Conservation (phyloP, 176 grass and related monocot genomes). For the Stipa capillata region DNA sequence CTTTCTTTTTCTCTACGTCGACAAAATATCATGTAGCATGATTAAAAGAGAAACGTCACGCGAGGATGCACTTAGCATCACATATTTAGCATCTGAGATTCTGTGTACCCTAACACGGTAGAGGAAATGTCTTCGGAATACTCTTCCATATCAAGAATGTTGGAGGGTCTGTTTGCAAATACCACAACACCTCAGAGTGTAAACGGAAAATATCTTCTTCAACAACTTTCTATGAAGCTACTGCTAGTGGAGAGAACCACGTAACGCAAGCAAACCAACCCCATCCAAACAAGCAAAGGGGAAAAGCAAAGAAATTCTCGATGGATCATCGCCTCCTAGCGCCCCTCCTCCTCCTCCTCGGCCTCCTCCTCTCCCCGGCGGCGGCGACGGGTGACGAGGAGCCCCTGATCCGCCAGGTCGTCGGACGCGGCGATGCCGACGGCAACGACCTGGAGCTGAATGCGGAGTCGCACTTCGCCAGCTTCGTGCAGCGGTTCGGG, state of each 20-base stretch:
- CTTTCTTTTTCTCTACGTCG: too few relatives aligned
- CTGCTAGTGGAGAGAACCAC: not conserved
- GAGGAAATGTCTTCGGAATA: not conserved
- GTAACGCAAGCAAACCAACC: conserved; percentile 10
- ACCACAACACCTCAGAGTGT: not conserved
- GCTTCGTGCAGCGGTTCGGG: conserved; percentile 60
- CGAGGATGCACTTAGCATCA: too few relatives aligned
- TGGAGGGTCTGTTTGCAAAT: not conserved
- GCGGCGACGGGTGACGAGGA: conserved; percentile 1
- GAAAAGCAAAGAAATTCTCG: conserved; percentile 1
- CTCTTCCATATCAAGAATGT: not conserved
- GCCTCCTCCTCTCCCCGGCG: conserved; percentile 11
- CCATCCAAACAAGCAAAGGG: conserved; percentile 6
- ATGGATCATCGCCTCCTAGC: conserved; percentile 43
- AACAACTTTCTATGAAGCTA: conserved; percentile 22
- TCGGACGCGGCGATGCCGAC: conserved; percentile 19
- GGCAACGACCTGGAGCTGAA: conserved; percentile 43
- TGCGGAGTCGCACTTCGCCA: conserved; percentile 57
- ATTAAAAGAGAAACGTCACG: too few relatives aligned
- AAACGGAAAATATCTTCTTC: not conserved
- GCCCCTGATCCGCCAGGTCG: conserved; percentile 73
- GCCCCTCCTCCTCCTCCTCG: conserved; percentile 12
- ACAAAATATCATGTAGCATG: too few relatives aligned
- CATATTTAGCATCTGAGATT: too few relatives aligned
- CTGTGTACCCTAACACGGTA: too few relatives aligned